These are phyloP conservation scores for Macadamia integrifolia DNA, from an alignment of 164 flowering plant species.

Conservation along the genomic window DNA sequence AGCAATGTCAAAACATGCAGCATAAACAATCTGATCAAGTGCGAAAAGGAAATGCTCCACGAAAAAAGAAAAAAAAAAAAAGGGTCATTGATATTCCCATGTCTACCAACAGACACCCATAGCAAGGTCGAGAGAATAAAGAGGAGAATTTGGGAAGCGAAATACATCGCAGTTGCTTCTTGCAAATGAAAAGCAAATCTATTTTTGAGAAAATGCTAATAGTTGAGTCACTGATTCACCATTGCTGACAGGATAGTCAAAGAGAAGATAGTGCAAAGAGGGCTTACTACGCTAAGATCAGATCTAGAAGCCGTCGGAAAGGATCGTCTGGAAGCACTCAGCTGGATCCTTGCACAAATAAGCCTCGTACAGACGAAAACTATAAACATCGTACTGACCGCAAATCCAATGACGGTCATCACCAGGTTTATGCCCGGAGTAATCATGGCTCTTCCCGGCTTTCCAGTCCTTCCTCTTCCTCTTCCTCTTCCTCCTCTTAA, in stretches of 20 bases:
- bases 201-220: neutral
- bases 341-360: constrained; percentile 77
- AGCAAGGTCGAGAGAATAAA: neutral
- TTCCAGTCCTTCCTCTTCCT: no score
- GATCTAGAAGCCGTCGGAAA: constrained; percentile 46
- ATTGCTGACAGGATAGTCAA: neutral
- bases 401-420: constrained; percentile 94
- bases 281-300: constrained; percentile 27
- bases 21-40: neutral
- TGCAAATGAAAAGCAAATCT: neutral
- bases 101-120: neutral
- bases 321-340: constrained; percentile 60
- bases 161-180: neutral
- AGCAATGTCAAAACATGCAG: neutral
- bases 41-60: no score
- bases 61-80: neutral
- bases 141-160: neutral
- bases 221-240: neutral
- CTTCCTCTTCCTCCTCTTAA: neutral
- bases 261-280: neutral
- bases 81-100: neutral
- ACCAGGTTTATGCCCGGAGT: constrained; percentile 76
- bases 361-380: constrained; percentile 90
- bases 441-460: constrained; percentile 35
- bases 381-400: constrained; percentile 83